Conservation (phyloP, 345 rosid genomes). For the Erysimum cheiranthoides region DNA sequence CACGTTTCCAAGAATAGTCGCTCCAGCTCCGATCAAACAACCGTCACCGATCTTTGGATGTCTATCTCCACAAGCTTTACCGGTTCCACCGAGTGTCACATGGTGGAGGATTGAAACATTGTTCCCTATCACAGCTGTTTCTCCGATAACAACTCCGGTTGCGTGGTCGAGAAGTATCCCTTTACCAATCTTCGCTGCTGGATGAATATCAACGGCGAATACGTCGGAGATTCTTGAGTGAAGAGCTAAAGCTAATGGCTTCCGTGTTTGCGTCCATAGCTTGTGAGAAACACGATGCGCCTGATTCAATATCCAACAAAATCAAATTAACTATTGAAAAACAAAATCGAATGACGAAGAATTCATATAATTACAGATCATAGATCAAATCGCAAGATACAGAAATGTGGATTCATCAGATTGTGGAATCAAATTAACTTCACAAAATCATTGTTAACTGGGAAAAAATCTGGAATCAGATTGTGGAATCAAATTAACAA, state of each 20-base stretch:
- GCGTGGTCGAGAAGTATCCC: conserved; percentile 93
- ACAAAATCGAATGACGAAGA: not conserved
- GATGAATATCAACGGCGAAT: conserved; percentile 93
- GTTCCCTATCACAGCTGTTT: conserved; percentile 90
- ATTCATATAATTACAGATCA: not conserved
- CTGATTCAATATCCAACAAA: conserved; percentile 45
- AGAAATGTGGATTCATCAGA: not conserved
- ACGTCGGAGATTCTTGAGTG: conserved; percentile 95
- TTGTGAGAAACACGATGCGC: conserved; percentile 93
- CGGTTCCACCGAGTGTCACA: conserved; percentile 93
- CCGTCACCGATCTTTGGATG: conserved; percentile 98
- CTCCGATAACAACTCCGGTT: conserved; percentile 89
- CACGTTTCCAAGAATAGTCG: conserved; percentile 85
- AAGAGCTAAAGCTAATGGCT: conserved; percentile 86
- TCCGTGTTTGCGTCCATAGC: conserved; percentile 75
- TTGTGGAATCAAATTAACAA: no score
- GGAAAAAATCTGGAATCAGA: not conserved
- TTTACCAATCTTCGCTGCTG: conserved; percentile 90
- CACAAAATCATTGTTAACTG: no score
- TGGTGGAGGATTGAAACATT: conserved; percentile 93
- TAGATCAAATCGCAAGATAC: not conserved
- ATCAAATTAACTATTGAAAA: not conserved
- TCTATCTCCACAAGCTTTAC: conserved; percentile 78
- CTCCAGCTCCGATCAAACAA: conserved; percentile 92
- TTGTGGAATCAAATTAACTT: not conserved